These are phyloP conservation scores for Fagus crenata DNA, from an alignment of 306 rosid genomes.

Conservation along the genomic window DNA sequence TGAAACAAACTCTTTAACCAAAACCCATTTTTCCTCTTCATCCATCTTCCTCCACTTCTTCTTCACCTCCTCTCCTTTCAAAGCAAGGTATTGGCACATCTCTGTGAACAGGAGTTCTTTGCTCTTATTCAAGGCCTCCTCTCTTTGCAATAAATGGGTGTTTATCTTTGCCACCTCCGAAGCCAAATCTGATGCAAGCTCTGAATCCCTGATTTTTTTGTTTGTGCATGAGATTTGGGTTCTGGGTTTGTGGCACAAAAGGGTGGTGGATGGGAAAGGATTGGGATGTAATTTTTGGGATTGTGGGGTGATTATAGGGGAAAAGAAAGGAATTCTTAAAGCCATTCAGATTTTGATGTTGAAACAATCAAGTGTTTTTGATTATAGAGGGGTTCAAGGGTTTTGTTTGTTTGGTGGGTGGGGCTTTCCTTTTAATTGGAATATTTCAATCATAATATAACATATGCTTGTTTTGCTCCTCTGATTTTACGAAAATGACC, in stretches of 20 bases:
- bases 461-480: neutral
- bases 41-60: constrained; percentile 55
- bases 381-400: neutral
- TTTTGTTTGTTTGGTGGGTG: neutral
- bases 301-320: constrained; percentile 12
- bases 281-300: constrained; percentile 21
- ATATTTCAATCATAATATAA: neutral
- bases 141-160: constrained; percentile 41
- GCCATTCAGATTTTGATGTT: constrained; percentile 40
- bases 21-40: constrained; percentile 52
- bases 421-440: neutral
- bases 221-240: constrained; percentile 43
- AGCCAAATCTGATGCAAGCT: constrained; percentile 59
- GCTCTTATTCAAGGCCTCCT: constrained; percentile 76
- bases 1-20: constrained; percentile 53
- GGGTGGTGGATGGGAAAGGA: constrained; percentile 12
- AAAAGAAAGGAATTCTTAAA: constrained; percentile 25
- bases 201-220: constrained; percentile 40
- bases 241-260: constrained; percentile 21
- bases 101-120: constrained; percentile 60
- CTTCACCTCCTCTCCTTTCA: constrained; percentile 52
- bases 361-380: neutral
- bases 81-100: constrained; percentile 45
- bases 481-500: neutral
- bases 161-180: constrained; percentile 45